Base-by-base conservation (phyloP, 2,329 filamentous ascomycete genomes). In the Hypoxylon rubiginosum region DNA sequence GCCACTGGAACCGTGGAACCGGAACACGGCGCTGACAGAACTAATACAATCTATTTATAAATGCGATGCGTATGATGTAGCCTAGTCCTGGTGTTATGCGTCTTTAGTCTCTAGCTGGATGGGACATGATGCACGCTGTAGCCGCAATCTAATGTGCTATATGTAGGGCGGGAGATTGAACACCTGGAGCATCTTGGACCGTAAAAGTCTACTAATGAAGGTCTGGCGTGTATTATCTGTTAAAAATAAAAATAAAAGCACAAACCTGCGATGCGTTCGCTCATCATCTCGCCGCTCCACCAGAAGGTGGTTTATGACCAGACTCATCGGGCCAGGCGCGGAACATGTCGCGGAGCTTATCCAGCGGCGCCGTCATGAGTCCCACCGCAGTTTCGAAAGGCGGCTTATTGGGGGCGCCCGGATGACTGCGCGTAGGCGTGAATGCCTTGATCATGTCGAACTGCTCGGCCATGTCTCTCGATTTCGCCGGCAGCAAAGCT, bases 301-400 rank as follows among this genome's bases (percentile, higher is more conserved):
- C 60, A 13, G 64, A 59, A 36, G 50, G 46, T 8, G 64, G 67
- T 9, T 32, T 64, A 8, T 49, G 13, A 9, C 45, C 21, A 1
- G 58, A 45, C 48, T 69, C 64, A 39, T 65, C 26, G 21, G 58
- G 71, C 71, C 62, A 68, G 45, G 48, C 41, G 61, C 59, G 69
- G 68, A 88, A 85, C 3, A 86, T 51, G 76, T 87, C 84, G 32
- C 76, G 74, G 19, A 88, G 67, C 61, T 81, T 82, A 73, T 87
- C 86, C n/a, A 87, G 75, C 0, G 85, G 85, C 10, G 85, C 84
- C 1, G 81, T 76, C 73, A 88, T 71, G 36, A 87, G 70, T 0
- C 81, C 82, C 24, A 78, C 78, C 0, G 79, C 81, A 0, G 82
- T 86, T 76, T 86, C 84, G 63, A 85, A 86, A 0, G 81, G 82